Evolutionary conservation across 495 filamentous ascomycete species (phyloP).

Genomic region (Aspergillus mulundensis): DNA sequence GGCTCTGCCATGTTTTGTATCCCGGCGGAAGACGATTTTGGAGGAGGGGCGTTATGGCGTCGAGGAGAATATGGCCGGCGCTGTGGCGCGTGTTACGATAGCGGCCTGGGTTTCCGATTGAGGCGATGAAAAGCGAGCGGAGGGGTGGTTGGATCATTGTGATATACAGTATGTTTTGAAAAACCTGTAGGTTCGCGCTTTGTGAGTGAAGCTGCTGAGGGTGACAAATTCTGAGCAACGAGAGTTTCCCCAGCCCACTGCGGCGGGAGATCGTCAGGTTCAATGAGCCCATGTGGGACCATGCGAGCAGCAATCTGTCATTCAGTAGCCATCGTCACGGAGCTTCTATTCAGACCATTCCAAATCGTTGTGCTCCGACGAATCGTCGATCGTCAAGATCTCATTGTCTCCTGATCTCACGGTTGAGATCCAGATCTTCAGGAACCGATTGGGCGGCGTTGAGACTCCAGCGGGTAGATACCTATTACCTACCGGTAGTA

Average conservation of each 20-base stretch:
- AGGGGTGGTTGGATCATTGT: background rate
- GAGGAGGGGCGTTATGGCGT: slow-evolving; percentile 46
- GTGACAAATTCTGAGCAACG: background rate
- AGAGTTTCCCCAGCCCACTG: background rate
- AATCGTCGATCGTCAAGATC: too few species aligned
- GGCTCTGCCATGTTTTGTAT: slow-evolving; percentile 65
- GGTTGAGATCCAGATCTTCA: background rate
- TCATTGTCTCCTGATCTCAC: too few species aligned
- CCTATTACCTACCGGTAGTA: too few species aligned
- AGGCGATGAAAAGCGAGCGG: slow-evolving; percentile 61
- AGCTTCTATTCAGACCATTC: background rate
- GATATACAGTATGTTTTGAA: background rate
- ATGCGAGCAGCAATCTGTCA: background rate
- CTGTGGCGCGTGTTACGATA: slow-evolving; percentile 74
- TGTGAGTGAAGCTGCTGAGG: background rate
- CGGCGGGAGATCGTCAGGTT: slow-evolving; percentile 14
- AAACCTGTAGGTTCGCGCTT: too few species aligned
- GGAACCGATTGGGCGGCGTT: background rate
- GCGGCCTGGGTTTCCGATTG: slow-evolving; percentile 63
- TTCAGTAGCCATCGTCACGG: background rate
- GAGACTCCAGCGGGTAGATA: too few species aligned
- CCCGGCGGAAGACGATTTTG: slow-evolving; percentile 41
- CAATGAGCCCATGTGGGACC: background rate
- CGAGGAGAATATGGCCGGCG: slow-evolving; percentile 70
- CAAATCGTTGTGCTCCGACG: background rate